phyloP scores from a whole-genome alignment of 768 basidiomycete genomes.

The Boletus sensibilis region DNA sequence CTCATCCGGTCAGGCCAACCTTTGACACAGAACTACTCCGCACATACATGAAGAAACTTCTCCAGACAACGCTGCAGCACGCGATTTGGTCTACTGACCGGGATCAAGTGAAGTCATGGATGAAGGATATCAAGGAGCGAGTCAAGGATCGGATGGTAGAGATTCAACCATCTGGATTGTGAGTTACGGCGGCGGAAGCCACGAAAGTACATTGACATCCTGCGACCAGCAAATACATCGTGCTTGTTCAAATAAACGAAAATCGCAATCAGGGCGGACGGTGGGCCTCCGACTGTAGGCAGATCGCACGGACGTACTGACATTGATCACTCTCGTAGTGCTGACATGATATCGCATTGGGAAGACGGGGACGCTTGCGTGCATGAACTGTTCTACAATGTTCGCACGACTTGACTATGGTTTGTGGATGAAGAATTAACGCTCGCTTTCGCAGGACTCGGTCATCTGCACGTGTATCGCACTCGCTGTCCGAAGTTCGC shows the following conservation, averaged over 20 bases:
- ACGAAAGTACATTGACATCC: conserved; percentile 16
- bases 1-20: conserved; percentile 42
- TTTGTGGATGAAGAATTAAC: conserved; percentile 13
- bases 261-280: conserved; percentile 83
- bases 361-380: conserved; percentile 79
- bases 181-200: conserved; percentile 35
- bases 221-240: conserved; percentile 73
- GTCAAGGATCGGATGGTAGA: conserved; percentile 85
- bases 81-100: conserved; percentile 68
- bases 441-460: conserved; percentile 53
- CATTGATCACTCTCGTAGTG: conserved; percentile 41
- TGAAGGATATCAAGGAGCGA: conserved; percentile 80
- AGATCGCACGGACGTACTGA: conserved; percentile 7
- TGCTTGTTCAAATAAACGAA: conserved; percentile 81
- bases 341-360: conserved; percentile 84
- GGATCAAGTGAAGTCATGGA: conserved; percentile 70
- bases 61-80: conserved; percentile 64
- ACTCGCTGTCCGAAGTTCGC: conserved; percentile 53
- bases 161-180: conserved; percentile 82
- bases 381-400: conserved; percentile 78
- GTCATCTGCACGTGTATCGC: conserved; percentile 65
- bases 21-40: conserved; percentile 76
- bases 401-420: conserved; percentile 38
- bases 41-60: conserved; percentile 79
- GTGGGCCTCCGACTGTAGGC: conserved; percentile 40